These are phyloP conservation scores for Pseudodiploospora longispora DNA, from an alignment of 2,329 filamentous ascomycete genomes.

Conservation along the genomic window DNA sequence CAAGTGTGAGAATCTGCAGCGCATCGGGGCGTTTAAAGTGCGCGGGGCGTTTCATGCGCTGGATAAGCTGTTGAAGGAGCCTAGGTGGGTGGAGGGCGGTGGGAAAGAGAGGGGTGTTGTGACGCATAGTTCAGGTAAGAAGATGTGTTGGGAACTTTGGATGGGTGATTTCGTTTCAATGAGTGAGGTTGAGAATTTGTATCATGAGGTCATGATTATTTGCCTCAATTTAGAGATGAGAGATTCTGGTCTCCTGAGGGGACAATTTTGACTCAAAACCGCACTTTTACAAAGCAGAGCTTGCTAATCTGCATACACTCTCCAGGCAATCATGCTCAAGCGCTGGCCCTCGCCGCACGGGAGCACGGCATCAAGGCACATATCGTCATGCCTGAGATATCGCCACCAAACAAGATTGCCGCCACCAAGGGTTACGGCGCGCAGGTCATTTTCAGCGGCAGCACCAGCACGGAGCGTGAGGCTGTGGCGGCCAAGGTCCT, in stretches of 20 bases:
- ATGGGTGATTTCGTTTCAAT: too few species aligned
- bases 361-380: conserved; percentile 68
- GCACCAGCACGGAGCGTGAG: conserved; percentile 73
- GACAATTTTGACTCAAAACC: too few species aligned
- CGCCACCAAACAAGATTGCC: conserved; percentile 76
- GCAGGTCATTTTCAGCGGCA: conserved; percentile 71
- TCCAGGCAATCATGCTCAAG: conserved; percentile 88
- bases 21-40: conserved; percentile 86
- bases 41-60: conserved; percentile 86
- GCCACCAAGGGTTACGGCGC: conserved; percentile 74
- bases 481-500: conserved; percentile 64
- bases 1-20: conserved; percentile 93
- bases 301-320: neutral
- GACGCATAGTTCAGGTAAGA: conserved; percentile 77
- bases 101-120: conserved; percentile 64
- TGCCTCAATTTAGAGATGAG: too few species aligned
- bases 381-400: conserved; percentile 89
- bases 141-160: neutral
- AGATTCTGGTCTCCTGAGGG: too few species aligned
- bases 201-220: too few species aligned
- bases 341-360: conserved; percentile 74
- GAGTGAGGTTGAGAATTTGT: too few species aligned
- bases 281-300: too few species aligned
- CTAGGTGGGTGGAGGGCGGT: conserved; percentile 52
- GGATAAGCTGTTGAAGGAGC: conserved; percentile 55